Evolutionary conservation across 345 rosid genomes (phyloP).

Genomic region (Nasturtium officinale): DNA sequence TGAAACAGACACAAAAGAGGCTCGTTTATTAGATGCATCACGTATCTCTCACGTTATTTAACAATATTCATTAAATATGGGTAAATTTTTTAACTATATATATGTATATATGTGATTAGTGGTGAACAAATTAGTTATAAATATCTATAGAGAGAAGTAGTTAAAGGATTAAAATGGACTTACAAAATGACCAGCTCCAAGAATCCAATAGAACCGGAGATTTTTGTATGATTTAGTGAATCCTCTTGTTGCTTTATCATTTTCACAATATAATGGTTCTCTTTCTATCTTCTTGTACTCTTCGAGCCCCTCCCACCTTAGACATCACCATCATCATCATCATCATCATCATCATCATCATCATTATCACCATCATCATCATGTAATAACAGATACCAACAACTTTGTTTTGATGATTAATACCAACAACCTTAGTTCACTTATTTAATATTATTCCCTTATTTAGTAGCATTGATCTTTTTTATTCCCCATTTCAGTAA

Average conservation of each 20-base stretch:
- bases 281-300: constrained; percentile 52
- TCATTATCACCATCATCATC: constrained; percentile 6
- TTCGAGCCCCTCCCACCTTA: constrained; percentile 77
- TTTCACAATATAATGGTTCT: constrained; percentile 60
- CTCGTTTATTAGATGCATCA: constrained; percentile 32
- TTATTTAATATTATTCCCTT: constrained; percentile 14
- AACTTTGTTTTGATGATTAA: neutral
- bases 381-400: neutral
- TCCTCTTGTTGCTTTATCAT: constrained; percentile 55
- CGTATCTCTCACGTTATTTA: constrained; percentile 35
- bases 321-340: constrained; percentile 15
- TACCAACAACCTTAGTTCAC: constrained; percentile 22
- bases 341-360: constrained; percentile 12
- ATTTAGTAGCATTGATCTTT: neutral
- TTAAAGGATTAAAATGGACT: constrained; percentile 37
- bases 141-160: neutral
- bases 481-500: neutral
- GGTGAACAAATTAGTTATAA: neutral
- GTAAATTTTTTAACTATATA: neutral
- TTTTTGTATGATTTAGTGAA: constrained; percentile 75
- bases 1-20: constrained; percentile 25
- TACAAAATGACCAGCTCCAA: constrained; percentile 97
- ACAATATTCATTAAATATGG: neutral
- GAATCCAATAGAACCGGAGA: constrained; percentile 86
- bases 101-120: constrained; percentile 3